Percentiles rank a stretch among this genome's conserved stretches.
phyloP scores from a whole-genome alignment of 2,329 filamentous ascomycete genomes.

The Dothidotthia symphoricarpi region DNA sequence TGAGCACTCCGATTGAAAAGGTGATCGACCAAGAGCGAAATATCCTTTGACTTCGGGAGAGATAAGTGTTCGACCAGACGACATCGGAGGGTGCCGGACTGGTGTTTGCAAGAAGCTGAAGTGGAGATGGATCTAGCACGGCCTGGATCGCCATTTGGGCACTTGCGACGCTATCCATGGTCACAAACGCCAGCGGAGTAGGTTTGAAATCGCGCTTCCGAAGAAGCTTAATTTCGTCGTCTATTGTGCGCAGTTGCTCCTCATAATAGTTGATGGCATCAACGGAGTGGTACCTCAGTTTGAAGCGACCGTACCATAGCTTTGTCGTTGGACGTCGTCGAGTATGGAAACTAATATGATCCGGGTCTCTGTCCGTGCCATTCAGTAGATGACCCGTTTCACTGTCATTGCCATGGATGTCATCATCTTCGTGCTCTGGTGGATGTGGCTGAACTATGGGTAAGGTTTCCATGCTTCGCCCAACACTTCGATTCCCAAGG shows the following conservation, averaged over 20 bases:
- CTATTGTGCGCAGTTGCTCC: slow-evolving; percentile 74
- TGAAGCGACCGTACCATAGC: slow-evolving; percentile 76
- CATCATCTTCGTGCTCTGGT: slow-evolving; percentile 28
- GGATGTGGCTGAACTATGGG: slow-evolving; percentile 51
- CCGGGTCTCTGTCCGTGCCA: slow-evolving; percentile 39
- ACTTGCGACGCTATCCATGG: slow-evolving; percentile 92
- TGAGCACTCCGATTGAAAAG: slow-evolving; percentile 75
- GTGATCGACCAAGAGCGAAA: slow-evolving; percentile 82
- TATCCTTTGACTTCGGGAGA: slow-evolving; percentile 70
- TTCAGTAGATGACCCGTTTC: slow-evolving; percentile 63
- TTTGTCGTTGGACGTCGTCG: slow-evolving; percentile 64
- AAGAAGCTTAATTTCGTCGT: slow-evolving; percentile 69
- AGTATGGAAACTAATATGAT: slow-evolving; percentile 47
- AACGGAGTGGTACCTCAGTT: slow-evolving; percentile 67
- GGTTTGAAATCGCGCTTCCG: slow-evolving; percentile 74
- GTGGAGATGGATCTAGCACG: slow-evolving; percentile 84
- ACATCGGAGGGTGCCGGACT: slow-evolving; percentile 88
- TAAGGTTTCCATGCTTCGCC: slow-evolving; percentile 49
- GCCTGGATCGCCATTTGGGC: slow-evolving; percentile 96
- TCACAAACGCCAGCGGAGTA: slow-evolving; percentile 87
- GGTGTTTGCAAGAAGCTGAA: slow-evolving; percentile 77
- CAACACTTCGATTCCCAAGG: slow-evolving; percentile 57
- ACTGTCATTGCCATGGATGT: slow-evolving; percentile 44
- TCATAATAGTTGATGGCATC: slow-evolving; percentile 96
- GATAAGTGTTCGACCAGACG: slow-evolving; percentile 93